A percentile compares a stretch with the other conserved stretches of the same genome.
Conservation (phyloP, 495 filamentous ascomycete genomes). For the Lasiosphaeria ovina region DNA sequence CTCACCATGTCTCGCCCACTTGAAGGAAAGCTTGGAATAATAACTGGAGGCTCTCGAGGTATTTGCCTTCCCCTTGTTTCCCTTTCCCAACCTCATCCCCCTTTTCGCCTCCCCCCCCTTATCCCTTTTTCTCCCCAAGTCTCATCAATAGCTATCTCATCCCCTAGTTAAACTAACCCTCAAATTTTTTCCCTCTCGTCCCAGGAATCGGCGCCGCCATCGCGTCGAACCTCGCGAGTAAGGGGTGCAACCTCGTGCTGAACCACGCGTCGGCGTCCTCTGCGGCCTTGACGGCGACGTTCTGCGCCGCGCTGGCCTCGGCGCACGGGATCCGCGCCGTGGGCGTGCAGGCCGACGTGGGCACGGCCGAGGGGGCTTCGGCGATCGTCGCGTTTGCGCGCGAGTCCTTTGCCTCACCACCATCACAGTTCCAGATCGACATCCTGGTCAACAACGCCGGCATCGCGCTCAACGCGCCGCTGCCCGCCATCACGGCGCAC, state of each 20-base stretch:
- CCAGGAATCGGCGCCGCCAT: conserved; percentile 86
- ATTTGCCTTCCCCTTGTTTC: conserved; percentile 13
- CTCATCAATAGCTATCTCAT: too few species aligned
- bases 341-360: conserved; percentile 46
- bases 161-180: too few species aligned
- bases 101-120: too few species aligned
- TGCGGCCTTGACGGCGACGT: conserved; percentile 19
- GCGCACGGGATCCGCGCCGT: conserved; percentile 39
- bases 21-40: conserved; percentile 70
- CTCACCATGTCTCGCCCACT: conserved; percentile 38
- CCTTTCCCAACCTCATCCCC: too few species aligned
- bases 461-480: conserved; percentile 56
- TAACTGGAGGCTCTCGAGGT: conserved; percentile 79
- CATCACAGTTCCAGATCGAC: conserved; percentile 64
- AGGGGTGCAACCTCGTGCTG: conserved; percentile 67
- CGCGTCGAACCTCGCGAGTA: conserved; percentile 70
- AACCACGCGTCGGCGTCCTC: conserved; percentile 62
- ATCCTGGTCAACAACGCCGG: conserved; percentile 91
- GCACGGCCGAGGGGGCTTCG: conserved; percentile 35
- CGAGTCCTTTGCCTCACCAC: conserved; percentile 27
- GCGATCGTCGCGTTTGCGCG: conserved; percentile 34
- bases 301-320: conserved; percentile 41
- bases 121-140: background rate
- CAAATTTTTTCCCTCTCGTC: background rate
- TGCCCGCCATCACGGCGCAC: conserved; percentile 56